These are phyloP conservation scores for Blastobotrys robertii DNA, from an alignment of 805 yeast genomes.

Conservation along the genomic window DNA sequence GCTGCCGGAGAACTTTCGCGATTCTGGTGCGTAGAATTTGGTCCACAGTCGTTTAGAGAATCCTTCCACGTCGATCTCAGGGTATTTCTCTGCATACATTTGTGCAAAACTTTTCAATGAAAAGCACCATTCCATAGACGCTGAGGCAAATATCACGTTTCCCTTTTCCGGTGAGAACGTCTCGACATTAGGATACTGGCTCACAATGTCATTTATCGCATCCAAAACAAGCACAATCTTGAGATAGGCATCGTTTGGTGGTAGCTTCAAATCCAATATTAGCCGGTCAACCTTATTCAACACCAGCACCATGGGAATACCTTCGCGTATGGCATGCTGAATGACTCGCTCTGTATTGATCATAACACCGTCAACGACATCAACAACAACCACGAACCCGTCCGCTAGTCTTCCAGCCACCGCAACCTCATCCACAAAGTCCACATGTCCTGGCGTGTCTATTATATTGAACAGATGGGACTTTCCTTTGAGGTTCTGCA, in stretches of 20 bases:
- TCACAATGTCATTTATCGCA: constrained; percentile 51
- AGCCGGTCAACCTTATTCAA: constrained; percentile 80
- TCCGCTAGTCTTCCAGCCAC: constrained; percentile 53
- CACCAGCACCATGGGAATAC: constrained; percentile 48
- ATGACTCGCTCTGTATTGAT: constrained; percentile 42
- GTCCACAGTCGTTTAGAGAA: constrained; percentile 64
- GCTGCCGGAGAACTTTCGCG: constrained; percentile 36
- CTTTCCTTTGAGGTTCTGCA: constrained; percentile 42
- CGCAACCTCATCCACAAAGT: constrained; percentile 68
- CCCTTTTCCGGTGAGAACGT: constrained; percentile 49
- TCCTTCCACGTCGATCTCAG: constrained; percentile 26
- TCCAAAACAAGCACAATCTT: constrained; percentile 55
- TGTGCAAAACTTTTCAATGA: constrained; percentile 55
- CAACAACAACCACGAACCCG: constrained; percentile 62
- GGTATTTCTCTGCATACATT: constrained; percentile 33
- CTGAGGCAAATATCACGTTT: constrained; percentile 70
- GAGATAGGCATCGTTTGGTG: constrained; percentile 62
- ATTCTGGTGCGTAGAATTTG: constrained; percentile 36
- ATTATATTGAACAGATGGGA: constrained; percentile 54
- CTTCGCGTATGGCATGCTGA: constrained; percentile 39
- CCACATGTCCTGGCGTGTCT: constrained; percentile 90
- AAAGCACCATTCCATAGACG: constrained; percentile 54
- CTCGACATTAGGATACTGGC: background rate
- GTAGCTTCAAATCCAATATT: constrained; percentile 66
- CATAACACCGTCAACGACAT: constrained; percentile 74